Base-by-base conservation (phyloP, 2,329 filamentous ascomycete genomes). In the Trichoderma oligosporum region DNA sequence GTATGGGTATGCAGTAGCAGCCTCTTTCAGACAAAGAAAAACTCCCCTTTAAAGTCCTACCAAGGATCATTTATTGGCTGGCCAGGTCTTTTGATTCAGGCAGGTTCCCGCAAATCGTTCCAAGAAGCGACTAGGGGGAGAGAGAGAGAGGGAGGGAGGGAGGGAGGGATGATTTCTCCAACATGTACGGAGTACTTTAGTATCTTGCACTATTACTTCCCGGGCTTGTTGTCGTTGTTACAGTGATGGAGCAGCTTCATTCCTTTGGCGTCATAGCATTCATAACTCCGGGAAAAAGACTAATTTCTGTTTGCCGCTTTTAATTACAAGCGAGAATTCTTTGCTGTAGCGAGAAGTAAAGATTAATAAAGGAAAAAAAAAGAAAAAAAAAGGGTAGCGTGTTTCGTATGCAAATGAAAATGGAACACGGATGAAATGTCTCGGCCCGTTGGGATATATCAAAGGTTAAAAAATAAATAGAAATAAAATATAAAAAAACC, bases 351-450 rank as follows among this genome's bases (percentile, higher is more conserved):
- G 38, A 29, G n/a, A n/a, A n/a, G n/a, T n/a, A n/a, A n/a, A n/a
- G n/a, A n/a, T n/a, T n/a, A n/a, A 42, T 18, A 18, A 51, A 22
- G 38, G 22, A 27, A 22, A 8, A 16, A 6, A 4, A 14, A 22
- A 22, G 11, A 41, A 25, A 7, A 44, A 22, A 25, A 44, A 22
- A 27, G n/a, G 16, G 41, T 38, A 45, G 31, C 41, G 51, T 31
- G 39, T 55, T 55, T 55, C 51, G 51, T 38, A 18, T 46, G 51
- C 16, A 55, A 55, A 55, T 55, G 51, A 55, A 46, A 55, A 55
- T 55, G 51, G 51, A 55, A 55, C 51, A 55, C 51, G 51, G 51
- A 46, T 45, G 51, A 29, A 39, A 45, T 55, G 51, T 55, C 51
- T 55, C 51, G 51, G 51, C 41, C 51, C 41, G 29, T 45, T 55